Base-by-base conservation (phyloP, 768 basidiomycete genomes). In the Lentinula lateritia region DNA sequence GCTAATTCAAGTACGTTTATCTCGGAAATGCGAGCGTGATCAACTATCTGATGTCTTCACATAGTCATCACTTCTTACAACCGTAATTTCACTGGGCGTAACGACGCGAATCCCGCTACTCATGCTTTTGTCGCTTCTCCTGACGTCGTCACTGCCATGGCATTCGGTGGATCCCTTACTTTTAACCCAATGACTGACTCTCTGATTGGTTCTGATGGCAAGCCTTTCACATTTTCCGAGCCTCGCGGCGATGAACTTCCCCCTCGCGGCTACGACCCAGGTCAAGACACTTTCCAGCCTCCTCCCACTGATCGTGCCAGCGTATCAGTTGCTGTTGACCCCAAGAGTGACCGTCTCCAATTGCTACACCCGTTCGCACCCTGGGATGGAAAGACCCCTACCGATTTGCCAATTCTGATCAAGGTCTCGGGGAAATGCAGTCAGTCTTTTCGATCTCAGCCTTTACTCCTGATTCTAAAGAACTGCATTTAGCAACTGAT, bases 1-100 rank as follows among this genome's bases (percentile, higher is more conserved):
- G 79, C 84, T 68, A 99, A 98, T 86, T 96, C 97, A 50, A 99
- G 92, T 93, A 66, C 52, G 91, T 82, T n/a, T 10, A 28, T 35
- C 15, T 28, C 41, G 28, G 3, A 4, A 28, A 28, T 4, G 28
- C 28, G 28, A 28, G 28, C 38, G 18, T 18, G 39, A 13, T 55
- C 18, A 5, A 8, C 28, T 13, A 7, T 20, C 23, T 23, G 20
- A 20, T 10, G 34, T 41, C 15, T 23, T 20, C n/a, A 4, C 28
- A 18, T 52, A 93, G 92, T 98, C 82, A 93, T 99, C 77, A 96
- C 96, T 57, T 98, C 95, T 18, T 99, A 99, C 86, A 99, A 99
- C 88, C 95, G 97, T 74, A 99, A 99, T 88, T 99, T 99, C 82
- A 98, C 97, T 67, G 97, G 96, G 61, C 94, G 97, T 72, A 99